Base-by-base conservation (phyloP, 768 basidiomycete genomes). In the Pisolithus tinctorius region DNA sequence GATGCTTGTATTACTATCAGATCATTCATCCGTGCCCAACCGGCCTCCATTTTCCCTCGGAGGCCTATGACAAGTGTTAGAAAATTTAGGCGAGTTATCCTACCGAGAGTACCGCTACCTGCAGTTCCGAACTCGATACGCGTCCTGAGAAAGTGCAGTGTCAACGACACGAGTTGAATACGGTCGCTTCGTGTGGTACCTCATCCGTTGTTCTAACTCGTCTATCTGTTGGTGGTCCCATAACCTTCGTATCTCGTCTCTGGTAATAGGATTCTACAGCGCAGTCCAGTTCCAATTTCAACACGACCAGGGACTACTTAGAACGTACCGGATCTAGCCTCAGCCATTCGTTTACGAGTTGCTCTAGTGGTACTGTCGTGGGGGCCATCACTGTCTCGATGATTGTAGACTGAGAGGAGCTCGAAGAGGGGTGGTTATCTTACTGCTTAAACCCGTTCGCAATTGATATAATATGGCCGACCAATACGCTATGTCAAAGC, bases 1-100 rank as follows among this genome's bases (percentile, higher is more conserved):
- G 88, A 88, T 9, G 88, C 78, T 62, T 92, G 89, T 40, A 88
- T 83, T 48, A 92, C 71, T 45, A 82, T 87, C 51, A 94, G 68
- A 65, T 93, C 88, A 62, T 94, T 94, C 88, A 94, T 93, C 50
- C 87, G 78, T n/a, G 87, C 77, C 79, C 86, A 92, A 1, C 92
- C 92, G 7, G 90, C 90, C 58, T 88, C 85, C 92, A 94, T 93
- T 55, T 70, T 75, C 1, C 84, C 89, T 59, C 89, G 73, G 20
- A 92, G 71, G 48, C 90, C 90, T 86, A 55, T 4, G 34, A 34
- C 17, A 46, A 6, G 48, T 14, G 13, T 34, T 34, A 34, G 34
- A 34, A 13, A 11, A 34, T 13, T 14, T 13, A 4, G 13, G 34
- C 13, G 34, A 34, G 13, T 4, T 34, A 34, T 14, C 34, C 13